A percentile compares a stretch with the other conserved stretches of the same genome.
Conservation (phyloP, 2,329 filamentous ascomycete genomes). For the Apiospora marii region DNA sequence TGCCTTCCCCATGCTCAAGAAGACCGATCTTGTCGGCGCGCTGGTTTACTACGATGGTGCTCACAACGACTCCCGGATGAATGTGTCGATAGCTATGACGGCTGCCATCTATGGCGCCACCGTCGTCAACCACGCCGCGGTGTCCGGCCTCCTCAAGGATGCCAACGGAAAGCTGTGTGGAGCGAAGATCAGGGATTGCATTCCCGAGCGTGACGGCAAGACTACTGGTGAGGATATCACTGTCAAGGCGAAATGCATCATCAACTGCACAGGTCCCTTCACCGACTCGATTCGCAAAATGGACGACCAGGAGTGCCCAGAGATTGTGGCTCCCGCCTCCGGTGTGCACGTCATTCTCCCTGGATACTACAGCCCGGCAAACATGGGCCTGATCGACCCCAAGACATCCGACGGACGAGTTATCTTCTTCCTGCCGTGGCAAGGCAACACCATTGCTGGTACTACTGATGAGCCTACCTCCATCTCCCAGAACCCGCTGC, state of each 20-base stretch:
- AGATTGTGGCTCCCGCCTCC: slow-evolving; percentile 85
- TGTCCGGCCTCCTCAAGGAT: slow-evolving; percentile 79
- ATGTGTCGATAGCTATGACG: slow-evolving; percentile 87
- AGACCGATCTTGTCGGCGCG: slow-evolving; percentile 78
- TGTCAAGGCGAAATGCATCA: slow-evolving; percentile 80
- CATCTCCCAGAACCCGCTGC: slow-evolving; percentile 77
- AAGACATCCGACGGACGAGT: slow-evolving; percentile 87
- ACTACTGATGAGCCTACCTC: slow-evolving; percentile 82
- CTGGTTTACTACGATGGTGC: slow-evolving; percentile 92
- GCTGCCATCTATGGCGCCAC: slow-evolving; percentile 87
- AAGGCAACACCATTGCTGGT: slow-evolving; percentile 90
- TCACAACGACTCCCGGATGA: slow-evolving; percentile 93
- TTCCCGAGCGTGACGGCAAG: slow-evolving; percentile 71
- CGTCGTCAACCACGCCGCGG: slow-evolving; percentile 83
- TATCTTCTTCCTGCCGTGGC: slow-evolving; percentile 94
- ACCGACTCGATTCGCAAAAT: slow-evolving; percentile 86
- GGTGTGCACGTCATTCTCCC: slow-evolving; percentile 88
- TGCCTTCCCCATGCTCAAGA: slow-evolving; percentile 88
- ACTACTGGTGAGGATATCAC: slow-evolving; percentile 66
- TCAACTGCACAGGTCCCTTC: slow-evolving; percentile 91
- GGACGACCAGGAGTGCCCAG: slow-evolving; percentile 74
- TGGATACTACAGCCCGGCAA: slow-evolving; percentile 83
- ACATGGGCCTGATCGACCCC: slow-evolving; percentile 89
- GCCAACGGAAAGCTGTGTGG: slow-evolving; percentile 76
- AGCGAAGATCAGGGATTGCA: slow-evolving; percentile 74